phyloP scores from a whole-genome alignment of 1,284 basidiomycete species.

The Exsudoporus floridanus region DNA sequence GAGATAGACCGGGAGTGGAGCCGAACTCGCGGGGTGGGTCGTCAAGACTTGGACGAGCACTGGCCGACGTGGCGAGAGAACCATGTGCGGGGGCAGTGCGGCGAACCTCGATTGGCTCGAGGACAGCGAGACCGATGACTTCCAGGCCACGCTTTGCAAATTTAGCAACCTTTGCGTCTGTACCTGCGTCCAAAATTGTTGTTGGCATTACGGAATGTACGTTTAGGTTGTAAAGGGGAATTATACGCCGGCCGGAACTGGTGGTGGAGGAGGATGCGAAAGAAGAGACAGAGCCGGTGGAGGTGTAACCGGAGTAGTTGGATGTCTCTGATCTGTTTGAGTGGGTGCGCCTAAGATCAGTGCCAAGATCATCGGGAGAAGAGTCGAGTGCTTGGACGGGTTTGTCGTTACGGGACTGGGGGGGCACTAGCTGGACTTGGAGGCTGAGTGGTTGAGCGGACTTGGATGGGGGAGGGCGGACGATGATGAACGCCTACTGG shows the following conservation, averaged over 20 bases:
- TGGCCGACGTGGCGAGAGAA: slow-evolving; percentile 5
- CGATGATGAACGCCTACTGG: slow-evolving; percentile 78
- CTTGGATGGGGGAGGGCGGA: slow-evolving; percentile 80
- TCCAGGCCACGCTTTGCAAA: slow-evolving; percentile 86
- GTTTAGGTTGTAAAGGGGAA: slow-evolving; percentile 91
- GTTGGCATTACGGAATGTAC: slow-evolving; percentile 93
- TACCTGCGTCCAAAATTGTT: slow-evolving; percentile 88
- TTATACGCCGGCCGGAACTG: slow-evolving; percentile 61
- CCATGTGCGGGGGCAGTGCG: slow-evolving; percentile 14
- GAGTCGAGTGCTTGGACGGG: slow-evolving; percentile 42
- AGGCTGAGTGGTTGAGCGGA: slow-evolving; percentile 88
- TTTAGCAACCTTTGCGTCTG: slow-evolving; percentile 91
- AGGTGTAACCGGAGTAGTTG: slow-evolving; percentile 37
- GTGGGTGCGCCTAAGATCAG: slow-evolving; percentile 38
- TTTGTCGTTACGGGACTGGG: slow-evolving; percentile 44
- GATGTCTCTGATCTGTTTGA: slow-evolving; percentile 42
- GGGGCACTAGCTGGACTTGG: slow-evolving; percentile 89
- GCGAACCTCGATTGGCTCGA: slow-evolving; percentile 86
- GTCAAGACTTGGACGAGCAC: slow-evolving; percentile 30
- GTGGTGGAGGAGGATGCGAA: slow-evolving; percentile 50
- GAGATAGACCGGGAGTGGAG: neutral
- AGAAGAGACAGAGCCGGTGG: slow-evolving; percentile 54
- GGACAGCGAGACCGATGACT: slow-evolving; percentile 70
- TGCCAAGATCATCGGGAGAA: slow-evolving; percentile 19
- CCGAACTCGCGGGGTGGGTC: slow-evolving; percentile 27